Evolutionary conservation across 352 stramenopile species (phyloP), one percentile per base, ranked within the genome.

Genomic region (Phytophthora colocasiae): DNA sequence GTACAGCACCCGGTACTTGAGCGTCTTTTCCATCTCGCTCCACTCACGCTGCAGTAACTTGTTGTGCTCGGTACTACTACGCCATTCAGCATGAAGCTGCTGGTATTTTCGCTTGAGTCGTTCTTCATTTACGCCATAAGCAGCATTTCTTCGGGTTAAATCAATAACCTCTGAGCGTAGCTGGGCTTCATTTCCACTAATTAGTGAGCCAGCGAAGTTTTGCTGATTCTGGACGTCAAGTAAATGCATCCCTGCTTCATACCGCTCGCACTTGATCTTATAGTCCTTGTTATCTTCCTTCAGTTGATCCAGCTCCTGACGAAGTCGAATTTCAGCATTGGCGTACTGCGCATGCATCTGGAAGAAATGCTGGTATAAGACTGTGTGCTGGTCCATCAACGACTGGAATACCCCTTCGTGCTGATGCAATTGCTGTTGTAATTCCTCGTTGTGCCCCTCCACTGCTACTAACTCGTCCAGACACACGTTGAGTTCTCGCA

Each of bases 1-100:
- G 57, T 97, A 98, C 34, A 97, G 57, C 8, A 98, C 81, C 4
- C 93, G 86, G 60, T 83, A 80, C 58, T 97, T 96, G 11, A 97
- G 79, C 26, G 84, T 78, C 36, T 85, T 89, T 58, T 97, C 89
- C 76, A 97, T 92, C 47, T 97, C 89, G 4, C 96, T 69, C 76
- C 93, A 92, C 48, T 97, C 89, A 24, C 69, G 52, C 49, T 96
- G 77, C 4, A 92, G 46, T 17, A 80, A 49, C 5, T 59, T 56
- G 8, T 76, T 78, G 9, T 71, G 75, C 1, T 75, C 44, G 3
- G 69, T 65, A 17, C 71, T 73, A 10, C 58, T 74, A 4, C 52
- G 60, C 45, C 87, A 75, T 44, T 92, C 72, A 10, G 61, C 68
- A 32, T 89, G 58, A 11, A 95, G 55, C 11, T 87, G 62, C n/a